Base-by-base conservation (phyloP, 345 rosid genomes). In the Populus alba region DNA sequence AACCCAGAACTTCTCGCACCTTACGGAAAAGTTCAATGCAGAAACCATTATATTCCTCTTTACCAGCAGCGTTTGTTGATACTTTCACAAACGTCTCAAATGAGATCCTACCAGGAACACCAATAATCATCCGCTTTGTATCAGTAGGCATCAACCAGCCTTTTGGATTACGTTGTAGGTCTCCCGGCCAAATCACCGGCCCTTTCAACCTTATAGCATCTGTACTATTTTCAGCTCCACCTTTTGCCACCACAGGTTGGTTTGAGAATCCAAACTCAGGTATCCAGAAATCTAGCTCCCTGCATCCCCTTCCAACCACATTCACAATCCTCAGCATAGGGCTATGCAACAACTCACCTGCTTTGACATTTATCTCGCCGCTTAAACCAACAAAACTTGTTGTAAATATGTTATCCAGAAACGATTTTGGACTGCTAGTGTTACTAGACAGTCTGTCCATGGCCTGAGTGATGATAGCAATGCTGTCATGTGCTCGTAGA, bases 61-160 rank as follows among this genome's bases (percentile, higher is more conserved):
- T 76, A 55, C 63, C 70, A 39, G 31, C n/a, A 39, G 43, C 77
- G 13, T 76, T 76, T 12, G 20, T 22, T 15, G 31, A 78, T 49
- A 84, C 86, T 74, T 72, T 86, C 16, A 87, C 90, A 53, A 90
- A 90, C 75, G 55, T 83, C 43, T 84, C 77, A 16, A 90, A 89
- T 11, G 83, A 23, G 1, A 89, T 86, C 43, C 76, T 81, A 1
- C 61, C 81, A 1, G 92, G 91, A 71, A 90, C 88, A 55, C 85
- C 93, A 17, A 90, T 86, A 16, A 5, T 73, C 89, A 90, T 57
- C 7, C 72, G 85, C n/a, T 77, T 81, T 3, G 25, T 29, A 20
- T 57, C 5, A 0, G 83, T 78, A 7, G 86, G 89, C 86, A 81
- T 83, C 67, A 74, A 74, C 83, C 85, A 83, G 17, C 91, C 89